Evolutionary conservation across 2,329 filamentous ascomycete species (phyloP), one percentile per base, ranked within the genome.

Genomic region (Colletotrichum graminicola): DNA sequence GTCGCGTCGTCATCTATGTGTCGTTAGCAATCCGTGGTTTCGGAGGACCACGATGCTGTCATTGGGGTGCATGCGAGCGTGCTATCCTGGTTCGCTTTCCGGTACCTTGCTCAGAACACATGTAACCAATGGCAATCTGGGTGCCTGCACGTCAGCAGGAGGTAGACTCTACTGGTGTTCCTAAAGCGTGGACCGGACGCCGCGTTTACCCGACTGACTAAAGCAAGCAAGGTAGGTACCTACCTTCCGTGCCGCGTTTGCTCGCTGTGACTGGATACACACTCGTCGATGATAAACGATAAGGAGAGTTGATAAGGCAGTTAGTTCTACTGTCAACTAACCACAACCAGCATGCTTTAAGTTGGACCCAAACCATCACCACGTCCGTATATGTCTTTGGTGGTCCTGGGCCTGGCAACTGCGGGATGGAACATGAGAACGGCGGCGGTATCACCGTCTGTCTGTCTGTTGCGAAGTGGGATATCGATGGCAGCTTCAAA

Each of bases 1-100:
- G 65, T 71, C 68, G 68, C 65, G 68, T 71, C 43, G 64, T 64
- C 43, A 36, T 34, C 29, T 57, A 41, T 64, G 63, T 65, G 66
- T 73, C 51, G 59, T 72, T 52, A 66, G 47, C 11, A 36, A 51
- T 36, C 51, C 51, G 51, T 56, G 39, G 65, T 71, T 68, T 68
- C 52, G 64, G 52, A 51, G 32, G 52, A 64, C 54, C 45, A 45
- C 60, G 65, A 71, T 71, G 68, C 54, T 68, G 65, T 68, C 68
- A 71, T 68, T 71, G 68, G 56, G 52, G 64, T 62, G 62, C 63
- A 57, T 26, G 34, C 5, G 26, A 52, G 49, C 29, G 57, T 71
- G 68, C 57, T 67, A 71, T 63, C 68, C 68, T 64, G 45, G 65
- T 71, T 23, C 67, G 14, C 36, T 54, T 41, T n/a, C 34, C 10